These are phyloP conservation scores for Pterulicium gracile DNA, from an alignment of 1,284 basidiomycete genomes.

Conservation along the genomic window DNA sequence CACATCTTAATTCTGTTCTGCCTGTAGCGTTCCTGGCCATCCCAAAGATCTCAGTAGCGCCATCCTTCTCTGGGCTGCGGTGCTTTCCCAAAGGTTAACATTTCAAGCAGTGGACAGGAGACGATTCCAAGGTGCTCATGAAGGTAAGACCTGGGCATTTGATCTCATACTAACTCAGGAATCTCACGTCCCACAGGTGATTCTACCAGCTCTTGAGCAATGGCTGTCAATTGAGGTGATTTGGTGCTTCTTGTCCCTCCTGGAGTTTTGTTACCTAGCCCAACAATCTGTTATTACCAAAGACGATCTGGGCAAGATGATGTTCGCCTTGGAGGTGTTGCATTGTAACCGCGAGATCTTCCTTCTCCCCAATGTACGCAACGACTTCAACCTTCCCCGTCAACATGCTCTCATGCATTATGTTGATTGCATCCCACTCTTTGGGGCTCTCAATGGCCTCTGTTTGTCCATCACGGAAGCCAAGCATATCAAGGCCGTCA, in stretches of 20 bases:
- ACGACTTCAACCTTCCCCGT: constrained; percentile 15
- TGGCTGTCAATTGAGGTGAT: constrained; percentile 7
- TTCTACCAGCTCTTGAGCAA: constrained; percentile 14
- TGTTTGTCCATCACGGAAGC: too few relatives aligned
- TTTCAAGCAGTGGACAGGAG: constrained; percentile 17
- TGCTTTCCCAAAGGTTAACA: constrained; percentile 22
- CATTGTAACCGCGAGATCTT: constrained; percentile 6
- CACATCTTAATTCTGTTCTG: too few relatives aligned
- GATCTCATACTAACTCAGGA: too few relatives aligned
- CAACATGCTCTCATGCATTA: constrained; percentile 13
- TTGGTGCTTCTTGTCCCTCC: constrained; percentile 11
- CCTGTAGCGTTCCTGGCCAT: too few relatives aligned
- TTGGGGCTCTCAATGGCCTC: too few relatives aligned
- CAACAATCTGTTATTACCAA: constrained; percentile 14
- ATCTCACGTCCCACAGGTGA: too few relatives aligned
- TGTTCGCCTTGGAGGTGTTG: neutral
- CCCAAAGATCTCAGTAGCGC: constrained; percentile 20
- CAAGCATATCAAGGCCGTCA: too few relatives aligned
- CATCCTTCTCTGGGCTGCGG: constrained; percentile 14
- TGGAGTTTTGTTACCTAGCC: constrained; percentile 20
- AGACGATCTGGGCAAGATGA: constrained; percentile 7
- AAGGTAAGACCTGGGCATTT: too few relatives aligned
- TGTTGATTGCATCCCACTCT: too few relatives aligned
- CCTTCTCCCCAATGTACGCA: constrained; percentile 5
- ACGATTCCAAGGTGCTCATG: constrained; percentile 18